Evolutionary conservation across 768 basidiomycete species (phyloP), one percentile per base, ranked within the genome.

Genomic region (Hydnomerulius pinastri): DNA sequence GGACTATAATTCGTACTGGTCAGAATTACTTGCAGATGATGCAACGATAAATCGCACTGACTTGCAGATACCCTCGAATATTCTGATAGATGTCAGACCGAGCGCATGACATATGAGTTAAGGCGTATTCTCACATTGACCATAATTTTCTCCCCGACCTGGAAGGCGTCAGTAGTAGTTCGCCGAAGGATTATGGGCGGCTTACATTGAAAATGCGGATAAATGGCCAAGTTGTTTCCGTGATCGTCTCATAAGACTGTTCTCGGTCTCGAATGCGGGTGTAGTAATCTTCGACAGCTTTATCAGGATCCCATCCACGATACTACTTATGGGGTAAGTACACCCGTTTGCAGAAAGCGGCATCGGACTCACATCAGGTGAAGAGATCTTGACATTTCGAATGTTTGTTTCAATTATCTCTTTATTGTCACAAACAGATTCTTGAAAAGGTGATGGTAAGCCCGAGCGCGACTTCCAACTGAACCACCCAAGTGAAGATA

Each of bases 141-240:
- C 76, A 91, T 88, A 50, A 98, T 96, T 68, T 91, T 90, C 73
- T 98, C 96, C 44, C 96, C 94, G 17, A 98, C 90, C 90, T 91
- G 51, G 21, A 15, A 13, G 12, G 30, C 27, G 32, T 63, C 25
- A 64, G 50, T 35, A 51, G 48, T 46, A 46, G 29, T 20, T 10
- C 11, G 37, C 18, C 17, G 48, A 32, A 17, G 17, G 18, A 29
- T 17, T 11, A 6, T 20, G 18, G 21, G 25, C 2, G 15, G 12
- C 81, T 57, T 66, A 86, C 95, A 68, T 98, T 98, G 65, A 91
- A 80, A 58, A 98, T 93, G 58, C 92, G 91, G 64, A 98, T 96
- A 61, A 82, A 97, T 2, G 96, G 93, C 81, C 91, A 95, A 30
- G 83, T 89, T 2, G 83, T 86, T 59, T 96, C 95, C 51, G 90